Percentiles rank a stretch among this genome's conserved stretches.
Evolutionary conservation across 495 filamentous ascomycete species (phyloP).

Genomic region (Immersiella caudata): DNA sequence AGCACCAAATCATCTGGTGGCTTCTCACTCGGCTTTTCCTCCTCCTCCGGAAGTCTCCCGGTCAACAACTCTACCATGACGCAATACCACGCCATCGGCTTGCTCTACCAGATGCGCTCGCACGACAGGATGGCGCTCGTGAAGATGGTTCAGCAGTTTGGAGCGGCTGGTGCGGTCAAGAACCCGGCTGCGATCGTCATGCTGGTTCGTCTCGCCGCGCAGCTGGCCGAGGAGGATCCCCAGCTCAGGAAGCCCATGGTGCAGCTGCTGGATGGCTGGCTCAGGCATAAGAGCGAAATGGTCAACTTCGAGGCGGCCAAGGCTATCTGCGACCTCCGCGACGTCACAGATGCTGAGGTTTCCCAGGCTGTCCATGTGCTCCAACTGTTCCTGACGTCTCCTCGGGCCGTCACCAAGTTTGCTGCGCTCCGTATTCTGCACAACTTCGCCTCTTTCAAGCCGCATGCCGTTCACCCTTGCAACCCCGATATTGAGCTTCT

Average conservation of each 20-base stretch:
- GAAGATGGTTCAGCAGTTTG: slow-evolving; percentile 99
- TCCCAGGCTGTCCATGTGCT: slow-evolving; percentile 91
- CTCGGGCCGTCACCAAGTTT: slow-evolving; percentile 95
- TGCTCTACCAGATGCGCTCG: slow-evolving; percentile 96
- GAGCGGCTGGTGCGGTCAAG: slow-evolving; percentile 86
- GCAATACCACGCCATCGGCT: slow-evolving; percentile 97
- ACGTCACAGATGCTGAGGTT: slow-evolving; percentile 90
- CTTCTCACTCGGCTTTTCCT: slow-evolving; percentile 86
- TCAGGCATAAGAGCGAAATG: slow-evolving; percentile 99
- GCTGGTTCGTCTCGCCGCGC: slow-evolving; percentile 89
- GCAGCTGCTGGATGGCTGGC: slow-evolving; percentile 91
- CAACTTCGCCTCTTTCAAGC: slow-evolving; percentile 93
- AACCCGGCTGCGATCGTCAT: slow-evolving; percentile 90
- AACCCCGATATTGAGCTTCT: slow-evolving; percentile 96
- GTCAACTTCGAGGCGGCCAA: slow-evolving; percentile 99
- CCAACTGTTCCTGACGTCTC: slow-evolving; percentile 96
- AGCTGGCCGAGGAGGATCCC: slow-evolving; percentile 90
- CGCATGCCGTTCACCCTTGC: slow-evolving; percentile 86
- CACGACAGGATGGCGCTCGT: slow-evolving; percentile 97
- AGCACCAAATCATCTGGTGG: slow-evolving; percentile 83
- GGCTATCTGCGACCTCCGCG: slow-evolving; percentile 90
- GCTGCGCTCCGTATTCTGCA: slow-evolving; percentile 96
- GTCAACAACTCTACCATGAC: slow-evolving; percentile 89
- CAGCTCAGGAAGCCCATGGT: slow-evolving; percentile 92
- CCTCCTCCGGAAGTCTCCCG: slow-evolving; percentile 68